Conservation (phyloP, 78 protist genomes). For the Goniomonas avonlea region DNA sequence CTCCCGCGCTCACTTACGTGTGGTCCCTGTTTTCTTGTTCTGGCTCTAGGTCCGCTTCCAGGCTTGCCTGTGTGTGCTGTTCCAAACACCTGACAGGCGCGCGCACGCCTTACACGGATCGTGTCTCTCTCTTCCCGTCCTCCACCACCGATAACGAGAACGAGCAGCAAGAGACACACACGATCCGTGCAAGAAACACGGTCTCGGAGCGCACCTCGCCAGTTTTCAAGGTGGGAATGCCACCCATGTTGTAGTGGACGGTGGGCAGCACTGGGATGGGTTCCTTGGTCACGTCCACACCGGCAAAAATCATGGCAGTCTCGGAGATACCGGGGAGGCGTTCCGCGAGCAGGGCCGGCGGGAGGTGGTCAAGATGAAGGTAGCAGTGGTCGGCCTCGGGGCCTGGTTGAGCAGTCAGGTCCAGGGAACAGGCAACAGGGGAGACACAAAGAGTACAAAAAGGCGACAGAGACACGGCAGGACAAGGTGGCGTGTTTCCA, state of each 20-base stretch:
- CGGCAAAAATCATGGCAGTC: slow-evolving; percentile 96
- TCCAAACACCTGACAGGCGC: too few relatives aligned
- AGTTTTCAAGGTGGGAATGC: slow-evolving; percentile 89
- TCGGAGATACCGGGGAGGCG: slow-evolving; percentile 94
- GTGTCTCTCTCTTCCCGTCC: too few relatives aligned
- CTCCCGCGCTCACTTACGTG: too few relatives aligned
- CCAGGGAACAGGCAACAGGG: too few relatives aligned
- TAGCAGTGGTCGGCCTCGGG: slow-evolving; percentile 89
- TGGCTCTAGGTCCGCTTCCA: too few relatives aligned
- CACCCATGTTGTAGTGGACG: slow-evolving; percentile 99
- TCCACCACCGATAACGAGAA: too few relatives aligned
- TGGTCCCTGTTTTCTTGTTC: background rate
- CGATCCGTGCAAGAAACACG: background rate
- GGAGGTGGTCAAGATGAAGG: slow-evolving; percentile 89
- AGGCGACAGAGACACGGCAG: too few relatives aligned
- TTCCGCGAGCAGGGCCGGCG: slow-evolving; percentile 68
- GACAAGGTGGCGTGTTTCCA: too few relatives aligned
- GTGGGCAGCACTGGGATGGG: slow-evolving; percentile 98
- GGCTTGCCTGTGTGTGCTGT: too few relatives aligned
- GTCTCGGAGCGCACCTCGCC: too few relatives aligned
- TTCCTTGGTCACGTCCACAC: slow-evolving; percentile 95
- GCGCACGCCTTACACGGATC: too few relatives aligned
- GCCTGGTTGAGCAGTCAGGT: slow-evolving; percentile 39
- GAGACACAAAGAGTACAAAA: background rate
- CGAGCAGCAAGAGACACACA: too few relatives aligned